These are phyloP conservation scores for Pyropia yezoensis DNA, from an alignment of 23 red algal genomes.

Conservation along the genomic window DNA sequence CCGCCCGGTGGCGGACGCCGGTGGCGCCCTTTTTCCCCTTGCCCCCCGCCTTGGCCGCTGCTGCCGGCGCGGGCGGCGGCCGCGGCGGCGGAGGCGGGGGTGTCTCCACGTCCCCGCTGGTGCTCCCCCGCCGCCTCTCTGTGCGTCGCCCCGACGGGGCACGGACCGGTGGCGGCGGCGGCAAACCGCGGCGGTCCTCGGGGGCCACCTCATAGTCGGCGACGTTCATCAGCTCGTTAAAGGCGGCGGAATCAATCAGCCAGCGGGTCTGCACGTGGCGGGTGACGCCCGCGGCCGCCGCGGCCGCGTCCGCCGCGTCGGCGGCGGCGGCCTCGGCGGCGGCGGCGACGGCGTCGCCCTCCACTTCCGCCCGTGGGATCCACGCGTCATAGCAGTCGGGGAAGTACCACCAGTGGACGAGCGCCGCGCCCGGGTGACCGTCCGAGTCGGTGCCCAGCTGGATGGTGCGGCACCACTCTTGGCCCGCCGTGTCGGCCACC, in stretches of 20 bases:
- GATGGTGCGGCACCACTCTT: slow-evolving; percentile 81
- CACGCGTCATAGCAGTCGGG: slow-evolving; percentile 97
- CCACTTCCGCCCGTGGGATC: slow-evolving; percentile 79
- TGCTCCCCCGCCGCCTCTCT: too few relatives aligned
- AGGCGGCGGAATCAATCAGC: slow-evolving; percentile 67
- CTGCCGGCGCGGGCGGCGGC: too few relatives aligned
- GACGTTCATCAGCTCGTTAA: slow-evolving; percentile 96
- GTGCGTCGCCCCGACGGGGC: not conserved
- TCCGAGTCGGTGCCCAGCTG: slow-evolving; percentile 5
- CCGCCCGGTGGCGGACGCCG: too few relatives aligned
- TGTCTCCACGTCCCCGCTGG: too few relatives aligned
- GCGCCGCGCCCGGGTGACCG: slow-evolving; percentile 6
- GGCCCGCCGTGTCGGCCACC: slow-evolving; percentile 32
- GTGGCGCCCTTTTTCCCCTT: too few relatives aligned
- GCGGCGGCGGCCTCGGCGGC: slow-evolving; percentile 35
- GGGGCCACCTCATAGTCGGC: slow-evolving; percentile 81
- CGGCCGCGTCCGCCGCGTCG: slow-evolving; percentile 56
- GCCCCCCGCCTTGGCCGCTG: too few relatives aligned
- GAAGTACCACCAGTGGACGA: slow-evolving; percentile 99
- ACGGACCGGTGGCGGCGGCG: not conserved
- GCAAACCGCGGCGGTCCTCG: slow-evolving; percentile 4
- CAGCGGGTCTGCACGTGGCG: slow-evolving; percentile 89
- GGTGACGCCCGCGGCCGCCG: slow-evolving; percentile 23
- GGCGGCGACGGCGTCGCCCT: slow-evolving; percentile 56
- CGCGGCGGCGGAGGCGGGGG: too few relatives aligned